Conservation (phyloP, 768 basidiomycete genomes). For the Auriscalpium microsporum region DNA sequence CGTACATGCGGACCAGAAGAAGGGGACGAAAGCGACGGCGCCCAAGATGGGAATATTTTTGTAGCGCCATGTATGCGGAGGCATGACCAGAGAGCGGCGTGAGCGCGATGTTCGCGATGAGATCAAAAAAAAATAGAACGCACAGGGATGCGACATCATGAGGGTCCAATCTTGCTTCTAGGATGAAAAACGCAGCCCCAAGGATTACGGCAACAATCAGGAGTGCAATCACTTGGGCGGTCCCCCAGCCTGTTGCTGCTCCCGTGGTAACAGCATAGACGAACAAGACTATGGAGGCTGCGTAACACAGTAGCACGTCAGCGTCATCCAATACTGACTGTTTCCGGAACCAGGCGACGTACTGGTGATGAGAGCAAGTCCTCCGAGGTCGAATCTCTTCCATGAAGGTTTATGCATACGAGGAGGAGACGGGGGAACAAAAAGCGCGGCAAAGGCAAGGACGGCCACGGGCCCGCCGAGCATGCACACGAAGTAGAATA, state of each 20-base stretch:
- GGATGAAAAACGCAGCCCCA: constrained; percentile 33
- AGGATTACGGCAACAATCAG: constrained; percentile 33
- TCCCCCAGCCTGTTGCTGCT: constrained; percentile 33
- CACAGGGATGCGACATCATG: constrained; percentile 26
- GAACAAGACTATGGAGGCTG: constrained; percentile 26
- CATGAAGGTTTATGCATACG: constrained; percentile 13
- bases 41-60: constrained; percentile 31
- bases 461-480: constrained; percentile 23
- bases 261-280: constrained; percentile 30
- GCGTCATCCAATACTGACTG: no score
- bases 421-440: constrained; percentile 23
- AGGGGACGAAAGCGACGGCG: constrained; percentile 20
- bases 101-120: background rate
- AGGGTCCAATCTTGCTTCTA: constrained; percentile 28
- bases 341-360: background rate
- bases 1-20: constrained; percentile 4
- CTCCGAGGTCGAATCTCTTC: constrained; percentile 24
- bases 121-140: background rate
- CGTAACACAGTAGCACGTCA: background rate
- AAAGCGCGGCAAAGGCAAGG: constrained; percentile 17
- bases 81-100: constrained; percentile 11
- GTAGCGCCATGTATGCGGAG: constrained; percentile 29
- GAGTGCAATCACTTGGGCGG: constrained; percentile 33
- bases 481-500: constrained; percentile 37
- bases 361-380: constrained; percentile 29